phyloP scores from a whole-genome alignment of 371 early-diverging fungal species.

The Mucor racemosus region DNA sequence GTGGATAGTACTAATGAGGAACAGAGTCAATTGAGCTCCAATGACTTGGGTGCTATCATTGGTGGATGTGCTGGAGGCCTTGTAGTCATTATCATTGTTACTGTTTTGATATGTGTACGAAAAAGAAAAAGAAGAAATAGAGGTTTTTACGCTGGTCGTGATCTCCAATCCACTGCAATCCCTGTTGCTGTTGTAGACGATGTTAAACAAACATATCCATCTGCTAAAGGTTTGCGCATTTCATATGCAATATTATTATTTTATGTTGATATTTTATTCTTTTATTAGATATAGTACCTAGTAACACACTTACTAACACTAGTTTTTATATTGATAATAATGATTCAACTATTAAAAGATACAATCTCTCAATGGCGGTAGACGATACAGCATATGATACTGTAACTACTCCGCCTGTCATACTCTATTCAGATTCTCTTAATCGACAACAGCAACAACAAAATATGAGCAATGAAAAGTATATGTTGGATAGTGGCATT shows the following conservation, averaged over 20 bases:
- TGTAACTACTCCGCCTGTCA: slow-evolving; percentile 8
- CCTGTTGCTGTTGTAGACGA: not conserved
- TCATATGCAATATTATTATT: too few relatives aligned
- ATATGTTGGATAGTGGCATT: too few relatives aligned
- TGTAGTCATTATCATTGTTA: not conserved
- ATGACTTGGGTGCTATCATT: slow-evolving; percentile 13
- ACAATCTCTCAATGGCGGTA: not conserved
- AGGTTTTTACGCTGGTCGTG: not conserved
- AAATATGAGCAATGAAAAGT: not conserved
- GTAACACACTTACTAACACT: not conserved
- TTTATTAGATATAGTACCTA: not conserved
- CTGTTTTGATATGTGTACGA: not conserved
- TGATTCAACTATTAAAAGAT: slow-evolving; percentile 1
- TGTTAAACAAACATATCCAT: not conserved
- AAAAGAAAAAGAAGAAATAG: slow-evolving; percentile 1
- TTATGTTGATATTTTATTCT: too few relatives aligned
- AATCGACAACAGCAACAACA: not conserved
- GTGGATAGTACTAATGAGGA: not conserved
- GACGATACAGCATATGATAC: not conserved
- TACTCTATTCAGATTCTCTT: not conserved
- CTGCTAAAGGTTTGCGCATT: not conserved
- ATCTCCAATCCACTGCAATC: not conserved
- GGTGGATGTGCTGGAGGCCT: slow-evolving; percentile 18
- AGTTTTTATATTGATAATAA: not conserved
- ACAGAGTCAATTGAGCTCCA: slow-evolving; percentile 1